Base-by-base conservation (phyloP, 2,329 filamentous ascomycete genomes). In the Helminthosporium solani region DNA sequence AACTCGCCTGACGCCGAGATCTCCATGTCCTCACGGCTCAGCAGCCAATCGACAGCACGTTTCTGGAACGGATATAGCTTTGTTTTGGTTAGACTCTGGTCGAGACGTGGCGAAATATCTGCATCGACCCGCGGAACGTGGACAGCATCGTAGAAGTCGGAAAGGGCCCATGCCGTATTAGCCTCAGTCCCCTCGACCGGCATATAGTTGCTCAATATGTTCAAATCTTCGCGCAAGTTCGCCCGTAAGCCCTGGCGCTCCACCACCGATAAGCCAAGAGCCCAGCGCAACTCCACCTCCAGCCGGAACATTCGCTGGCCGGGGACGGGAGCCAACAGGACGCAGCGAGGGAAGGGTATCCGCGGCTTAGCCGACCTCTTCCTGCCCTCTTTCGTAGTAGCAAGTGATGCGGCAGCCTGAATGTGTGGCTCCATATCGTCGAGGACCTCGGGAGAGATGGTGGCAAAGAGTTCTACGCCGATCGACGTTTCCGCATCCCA, bases 61-160 rank as follows among this genome's bases (percentile, higher is more conserved):
- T 81, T 81, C 65, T 91, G 88, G 49, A 90, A 91, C 0, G 86
- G 86, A 61, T 83, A 90, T 0, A 90, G 70, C 0, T 70, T 72
- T 1, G 82, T 67, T 2, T 65, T 59, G 2, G 56, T 28, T 18
- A 65, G 33, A 15, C 54, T 54, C 5, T 60, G 49, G n/a, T 61
- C 55, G 9, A 72, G 65, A 6, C 59, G 55, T 1, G 57, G 53
- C 7, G 69, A 62, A 2, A 68, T 49, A 7, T 60, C 39, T 7
- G 57, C 12, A 15, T 76, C 35, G 70, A 71, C 40, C 78, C 72
- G 20, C 1, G 87, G 84, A 2, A 84, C 77, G 58, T 84, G 79
- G 1, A 87, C 84, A 14, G 82, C 81, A 42, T 86, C 78, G 58
- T 90, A 91, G 61, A 91, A 91, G 46, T 80, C 77, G 39, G 76